Percentiles rank a stretch among this genome's conserved stretches.
phyloP scores from a whole-genome alignment of 495 filamentous ascomycete species.

The Podospora pseudopauciseta region DNA sequence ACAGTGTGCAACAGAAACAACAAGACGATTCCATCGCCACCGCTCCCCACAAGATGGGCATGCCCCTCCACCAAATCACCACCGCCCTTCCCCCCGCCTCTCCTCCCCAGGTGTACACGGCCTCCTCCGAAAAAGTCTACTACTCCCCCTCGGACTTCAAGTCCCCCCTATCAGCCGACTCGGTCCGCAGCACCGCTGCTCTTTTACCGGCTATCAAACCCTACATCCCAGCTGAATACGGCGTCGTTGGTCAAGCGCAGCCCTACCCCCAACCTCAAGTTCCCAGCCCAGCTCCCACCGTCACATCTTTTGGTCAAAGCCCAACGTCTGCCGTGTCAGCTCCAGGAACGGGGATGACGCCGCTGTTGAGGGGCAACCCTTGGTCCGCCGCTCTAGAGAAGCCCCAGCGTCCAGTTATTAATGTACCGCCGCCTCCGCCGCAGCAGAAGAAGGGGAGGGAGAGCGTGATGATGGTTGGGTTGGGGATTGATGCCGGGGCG shows the following conservation, averaged over 20 bases:
- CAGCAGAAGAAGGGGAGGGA: slow-evolving; percentile 12
- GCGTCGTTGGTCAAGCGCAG: slow-evolving; percentile 20
- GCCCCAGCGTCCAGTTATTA: slow-evolving; percentile 10
- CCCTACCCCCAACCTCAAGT: slow-evolving; percentile 17
- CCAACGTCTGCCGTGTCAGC: slow-evolving; percentile 27
- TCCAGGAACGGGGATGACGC: slow-evolving; percentile 34
- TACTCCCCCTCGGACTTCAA: slow-evolving; percentile 32
- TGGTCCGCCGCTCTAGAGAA: slow-evolving; percentile 21
- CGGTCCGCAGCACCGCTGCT: slow-evolving; percentile 32
- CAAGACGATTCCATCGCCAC: background rate
- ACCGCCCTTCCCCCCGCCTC: slow-evolving; percentile 20
- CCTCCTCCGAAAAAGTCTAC: slow-evolving; percentile 24
- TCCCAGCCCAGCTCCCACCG: background rate
- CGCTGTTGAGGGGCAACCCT: slow-evolving; percentile 28
- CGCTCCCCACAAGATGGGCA: slow-evolving; percentile 9
- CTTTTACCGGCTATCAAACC: slow-evolving; percentile 35
- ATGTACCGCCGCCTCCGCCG: slow-evolving; percentile 12
- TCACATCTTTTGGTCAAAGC: slow-evolving; percentile 8
- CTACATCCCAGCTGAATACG: slow-evolving; percentile 43
- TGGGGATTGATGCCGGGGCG: background rate
- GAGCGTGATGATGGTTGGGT: slow-evolving; percentile 9
- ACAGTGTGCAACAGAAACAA: background rate
- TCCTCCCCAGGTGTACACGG: slow-evolving; percentile 30
- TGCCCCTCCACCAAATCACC: slow-evolving; percentile 19
- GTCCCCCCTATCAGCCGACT: slow-evolving; percentile 33